Conservation (phyloP, 2,329 filamentous ascomycete species). For the Fusarium equiseti region DNA sequence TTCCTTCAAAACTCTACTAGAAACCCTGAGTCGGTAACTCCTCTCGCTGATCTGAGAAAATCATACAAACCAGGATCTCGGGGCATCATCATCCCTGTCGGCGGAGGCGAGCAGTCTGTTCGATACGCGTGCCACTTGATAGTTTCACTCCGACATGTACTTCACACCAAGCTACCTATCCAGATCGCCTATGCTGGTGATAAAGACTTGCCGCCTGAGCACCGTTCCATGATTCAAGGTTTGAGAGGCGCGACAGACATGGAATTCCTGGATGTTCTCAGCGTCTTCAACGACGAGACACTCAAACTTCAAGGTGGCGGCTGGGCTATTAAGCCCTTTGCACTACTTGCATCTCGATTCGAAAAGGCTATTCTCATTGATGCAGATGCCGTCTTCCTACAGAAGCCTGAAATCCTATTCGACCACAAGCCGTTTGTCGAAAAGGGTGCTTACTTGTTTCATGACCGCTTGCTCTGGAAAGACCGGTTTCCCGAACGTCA, state of each 20-base stretch:
- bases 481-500: slow-evolving; percentile 45
- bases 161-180: slow-evolving; percentile 50
- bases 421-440: slow-evolving; percentile 46
- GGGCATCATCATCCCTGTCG: slow-evolving; percentile 53
- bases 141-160: slow-evolving; percentile 45
- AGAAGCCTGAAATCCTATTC: slow-evolving; percentile 51
- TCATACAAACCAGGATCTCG: slow-evolving; percentile 20
- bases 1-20: slow-evolving; percentile 35
- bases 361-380: slow-evolving; percentile 55
- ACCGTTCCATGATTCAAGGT: slow-evolving; percentile 38
- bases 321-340: slow-evolving; percentile 58
- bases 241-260: slow-evolving; percentile 33
- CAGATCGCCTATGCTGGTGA: slow-evolving; percentile 54
- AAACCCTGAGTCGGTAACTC: slow-evolving; percentile 15
- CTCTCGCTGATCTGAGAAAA: slow-evolving; percentile 45
- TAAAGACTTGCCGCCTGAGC: slow-evolving; percentile 43
- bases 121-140: slow-evolving; percentile 53
- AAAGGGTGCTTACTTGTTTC: slow-evolving; percentile 55
- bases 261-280: slow-evolving; percentile 50
- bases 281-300: slow-evolving; percentile 50
- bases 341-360: slow-evolving; percentile 52
- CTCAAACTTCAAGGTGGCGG: slow-evolving; percentile 47
- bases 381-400: slow-evolving; percentile 55
- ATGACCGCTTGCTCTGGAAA: slow-evolving; percentile 55
- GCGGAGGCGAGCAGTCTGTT: slow-evolving; percentile 40